Base-by-base conservation (phyloP, 2,329 filamentous ascomycete species). In the Coleophoma cylindrospora region DNA sequence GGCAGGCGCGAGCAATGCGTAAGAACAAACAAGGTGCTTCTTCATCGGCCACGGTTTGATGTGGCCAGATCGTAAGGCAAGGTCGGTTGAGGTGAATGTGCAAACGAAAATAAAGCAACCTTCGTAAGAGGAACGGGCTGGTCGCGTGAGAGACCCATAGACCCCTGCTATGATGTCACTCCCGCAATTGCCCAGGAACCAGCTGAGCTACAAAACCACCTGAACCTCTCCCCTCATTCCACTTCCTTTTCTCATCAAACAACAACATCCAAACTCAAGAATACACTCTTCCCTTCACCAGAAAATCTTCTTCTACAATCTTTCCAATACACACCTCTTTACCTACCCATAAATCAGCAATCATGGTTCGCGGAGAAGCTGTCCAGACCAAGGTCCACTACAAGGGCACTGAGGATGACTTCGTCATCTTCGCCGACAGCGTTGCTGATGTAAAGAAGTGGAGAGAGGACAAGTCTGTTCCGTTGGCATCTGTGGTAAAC, bases 401-500 rank as follows among this genome's bases (percentile, higher is more conserved):
- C 79, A 81, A 86, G 72, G 86, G 85, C 68, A 69, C 71, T 55
- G 71, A 74, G 47, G 84, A 88, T 52, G 83, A 87, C 72, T 89
- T 85, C 66, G 72, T 87, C 61, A 73, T 88, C 70, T 83, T 84
- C 61, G 74, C 82, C 52, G 82, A 86, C 47, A 77, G 74, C 54
- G 64, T 71, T 14, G 67, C 87, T 53, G 75, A 78, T 45, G 83
- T 89, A 63, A 76, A 88, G 70, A 84, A 92, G 69, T 97, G 92
- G 92, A 83, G 84, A 75, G 74, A 67, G 4, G 92, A 97, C 75
- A 84, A 81, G 66, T 84, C 80, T 32, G 74, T 94, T 32, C 87
- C 94, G 36, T 74, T 97, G 44, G 80, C 88, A 1, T 84, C 96
- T 63, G 91, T 99, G 50, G 80, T 97, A 50, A 89, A 85, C 51